Conservation (phyloP, 2,329 filamentous ascomycete genomes). For the Tolypocladium tundrense region DNA sequence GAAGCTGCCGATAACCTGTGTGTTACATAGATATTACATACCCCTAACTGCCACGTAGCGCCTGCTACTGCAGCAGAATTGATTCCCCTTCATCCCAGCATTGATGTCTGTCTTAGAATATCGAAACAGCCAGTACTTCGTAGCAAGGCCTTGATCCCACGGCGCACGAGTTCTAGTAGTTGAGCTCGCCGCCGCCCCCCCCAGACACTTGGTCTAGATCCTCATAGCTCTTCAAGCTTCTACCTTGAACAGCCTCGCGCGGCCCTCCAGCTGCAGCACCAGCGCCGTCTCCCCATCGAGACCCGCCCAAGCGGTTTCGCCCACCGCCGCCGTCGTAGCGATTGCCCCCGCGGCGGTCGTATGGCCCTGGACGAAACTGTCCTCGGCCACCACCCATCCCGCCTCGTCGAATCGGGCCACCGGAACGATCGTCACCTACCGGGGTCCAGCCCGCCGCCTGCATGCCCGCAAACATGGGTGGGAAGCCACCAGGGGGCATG, state of each 20-base stretch:
- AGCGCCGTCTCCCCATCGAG: conserved; percentile 65
- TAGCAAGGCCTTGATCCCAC: background rate
- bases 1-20: background rate
- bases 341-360: conserved; percentile 56
- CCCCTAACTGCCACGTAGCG: background rate
- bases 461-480: conserved; percentile 44
- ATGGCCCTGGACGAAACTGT: conserved; percentile 58
- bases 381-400: conserved; percentile 40
- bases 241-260: conserved; percentile 81
- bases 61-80: background rate
- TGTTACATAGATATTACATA: background rate
- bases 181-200: conserved; percentile 70
- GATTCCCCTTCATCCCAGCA: background rate
- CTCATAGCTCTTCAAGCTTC: conserved; percentile 93
- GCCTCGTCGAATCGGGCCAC: conserved; percentile 61
- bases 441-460: conserved; percentile 40
- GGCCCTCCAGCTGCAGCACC: conserved; percentile 72
- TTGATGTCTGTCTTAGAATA: background rate
- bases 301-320: conserved; percentile 38
- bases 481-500: conserved; percentile 35
- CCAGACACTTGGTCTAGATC: conserved; percentile 81
- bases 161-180: conserved; percentile 52
- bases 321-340: conserved; percentile 45
- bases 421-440: conserved; percentile 44
- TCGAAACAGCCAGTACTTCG: background rate